phyloP scores from a whole-genome alignment of 2,329 filamentous ascomycete species.

The Epichloe gansuensis region DNA sequence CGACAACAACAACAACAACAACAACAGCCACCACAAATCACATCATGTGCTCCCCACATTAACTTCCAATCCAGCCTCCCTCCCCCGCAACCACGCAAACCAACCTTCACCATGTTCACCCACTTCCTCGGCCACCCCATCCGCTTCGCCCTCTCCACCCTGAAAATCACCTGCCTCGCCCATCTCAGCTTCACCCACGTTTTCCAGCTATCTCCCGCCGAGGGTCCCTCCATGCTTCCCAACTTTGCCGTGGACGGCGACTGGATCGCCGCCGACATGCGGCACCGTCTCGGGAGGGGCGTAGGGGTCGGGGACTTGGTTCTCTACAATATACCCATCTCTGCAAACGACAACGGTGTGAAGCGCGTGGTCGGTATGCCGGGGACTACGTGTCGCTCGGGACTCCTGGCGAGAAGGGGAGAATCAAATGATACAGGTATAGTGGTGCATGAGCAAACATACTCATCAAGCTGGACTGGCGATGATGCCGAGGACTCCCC shows the following conservation, averaged over 20 bases:
- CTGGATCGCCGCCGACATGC: constrained; percentile 54
- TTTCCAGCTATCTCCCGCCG: constrained; percentile 45
- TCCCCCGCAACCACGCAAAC: neutral
- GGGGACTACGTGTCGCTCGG: constrained; percentile 60
- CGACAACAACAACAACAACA: neutral
- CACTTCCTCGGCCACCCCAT: constrained; percentile 29
- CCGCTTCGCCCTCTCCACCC: constrained; percentile 21
- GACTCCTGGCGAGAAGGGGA: constrained; percentile 39
- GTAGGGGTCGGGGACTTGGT: constrained; percentile 73
- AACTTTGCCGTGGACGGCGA: constrained; percentile 61
- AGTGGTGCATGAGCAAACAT: neutral
- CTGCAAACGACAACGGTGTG: constrained; percentile 47
- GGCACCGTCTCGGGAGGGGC: constrained; percentile 54
- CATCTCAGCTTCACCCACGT: constrained; percentile 44
- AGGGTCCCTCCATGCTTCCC: constrained; percentile 80
- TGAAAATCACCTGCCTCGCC: constrained; percentile 29
- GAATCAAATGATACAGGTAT: constrained; percentile 54
- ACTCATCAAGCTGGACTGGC: too few species aligned
- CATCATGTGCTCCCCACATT: neutral
- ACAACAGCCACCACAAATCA: neutral
- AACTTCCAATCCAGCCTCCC: neutral
- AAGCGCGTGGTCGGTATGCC: constrained; percentile 73
- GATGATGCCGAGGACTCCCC: too few species aligned
- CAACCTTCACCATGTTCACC: constrained; percentile 2
- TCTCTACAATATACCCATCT: constrained; percentile 62